These are phyloP conservation scores for Candida sakaeoensis DNA, from an alignment of 805 yeast genomes.

Conservation along the genomic window DNA sequence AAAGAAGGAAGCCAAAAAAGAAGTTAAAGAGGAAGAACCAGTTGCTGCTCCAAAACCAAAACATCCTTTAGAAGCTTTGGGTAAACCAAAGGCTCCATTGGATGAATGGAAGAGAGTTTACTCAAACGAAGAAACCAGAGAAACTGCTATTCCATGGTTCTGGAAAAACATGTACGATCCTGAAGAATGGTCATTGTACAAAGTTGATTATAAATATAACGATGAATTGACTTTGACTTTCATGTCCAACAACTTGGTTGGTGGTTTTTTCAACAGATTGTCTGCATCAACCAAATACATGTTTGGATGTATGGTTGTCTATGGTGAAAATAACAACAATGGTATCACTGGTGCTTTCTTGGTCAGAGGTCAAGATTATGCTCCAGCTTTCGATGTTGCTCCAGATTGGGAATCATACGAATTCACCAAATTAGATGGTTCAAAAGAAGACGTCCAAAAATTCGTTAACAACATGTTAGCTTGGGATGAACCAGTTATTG, in stretches of 20 bases:
- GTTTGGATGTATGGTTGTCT: constrained; percentile 91
- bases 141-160: constrained; percentile 94
- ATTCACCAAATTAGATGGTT: constrained; percentile 77
- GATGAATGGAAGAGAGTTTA: constrained; percentile 96
- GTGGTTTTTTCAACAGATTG: constrained; percentile 97
- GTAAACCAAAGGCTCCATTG: constrained; percentile 62
- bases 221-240: constrained; percentile 95
- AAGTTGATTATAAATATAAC: constrained; percentile 94
- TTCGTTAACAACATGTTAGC: constrained; percentile 92
- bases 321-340: constrained; percentile 98
- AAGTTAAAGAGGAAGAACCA: constrained; percentile 32
- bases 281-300: constrained; percentile 87
- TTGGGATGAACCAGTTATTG: constrained; percentile 91
- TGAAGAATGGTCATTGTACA: constrained; percentile 91
- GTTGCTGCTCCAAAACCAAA: constrained; percentile 71
- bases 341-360: constrained; percentile 95
- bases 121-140: constrained; percentile 97
- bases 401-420: constrained; percentile 98
- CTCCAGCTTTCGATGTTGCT: constrained; percentile 95
- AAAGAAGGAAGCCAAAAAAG: constrained; percentile 33
- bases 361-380: constrained; percentile 89
- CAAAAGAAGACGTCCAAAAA: constrained; percentile 71
- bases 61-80: constrained; percentile 87
- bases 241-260: constrained; percentile 97
- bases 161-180: constrained; percentile 89